Evolutionary conservation across 768 basidiomycete genomes (phyloP).

Genomic region (Hortiboletus flavorubellus): DNA sequence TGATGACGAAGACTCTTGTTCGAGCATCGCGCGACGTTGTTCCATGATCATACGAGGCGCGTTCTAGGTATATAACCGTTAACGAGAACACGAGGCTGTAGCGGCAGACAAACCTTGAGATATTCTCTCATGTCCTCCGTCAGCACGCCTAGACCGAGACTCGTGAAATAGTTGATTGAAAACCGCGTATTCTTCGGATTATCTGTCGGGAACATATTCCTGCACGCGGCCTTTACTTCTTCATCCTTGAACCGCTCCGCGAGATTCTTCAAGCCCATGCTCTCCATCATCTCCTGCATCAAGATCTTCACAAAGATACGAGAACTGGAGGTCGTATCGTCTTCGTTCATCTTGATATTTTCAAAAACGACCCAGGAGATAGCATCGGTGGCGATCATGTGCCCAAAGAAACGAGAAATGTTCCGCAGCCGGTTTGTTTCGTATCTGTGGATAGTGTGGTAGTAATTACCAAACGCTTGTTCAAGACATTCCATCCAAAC

Average conservation of each 20-base stretch:
- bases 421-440: constrained; percentile 98
- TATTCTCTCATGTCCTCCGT: constrained; percentile 98
- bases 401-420: constrained; percentile 95
- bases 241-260: constrained; percentile 88
- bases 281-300: constrained; percentile 93
- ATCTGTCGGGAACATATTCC: constrained; percentile 92
- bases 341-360: constrained; percentile 91
- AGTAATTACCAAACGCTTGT: constrained; percentile 84
- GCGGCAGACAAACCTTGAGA: constrained; percentile 56
- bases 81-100: neutral
- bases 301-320: constrained; percentile 98
- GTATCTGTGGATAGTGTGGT: constrained; percentile 95
- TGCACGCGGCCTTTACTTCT: constrained; percentile 68
- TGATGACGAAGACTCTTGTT: constrained; percentile 54
- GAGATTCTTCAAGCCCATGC: constrained; percentile 84
- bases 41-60: constrained; percentile 93
- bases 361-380: constrained; percentile 87
- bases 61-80: constrained; percentile 50
- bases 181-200: constrained; percentile 96
- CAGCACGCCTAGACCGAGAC: constrained; percentile 82
- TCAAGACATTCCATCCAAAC: constrained; percentile 92
- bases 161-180: constrained; percentile 97
- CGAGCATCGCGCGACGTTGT: constrained; percentile 84
- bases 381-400: constrained; percentile 80
- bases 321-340: constrained; percentile 92